Evolutionary conservation across 495 filamentous ascomycete species (phyloP), one percentile per base, ranked within the genome.

Genomic region (Aspergillus campestris): DNA sequence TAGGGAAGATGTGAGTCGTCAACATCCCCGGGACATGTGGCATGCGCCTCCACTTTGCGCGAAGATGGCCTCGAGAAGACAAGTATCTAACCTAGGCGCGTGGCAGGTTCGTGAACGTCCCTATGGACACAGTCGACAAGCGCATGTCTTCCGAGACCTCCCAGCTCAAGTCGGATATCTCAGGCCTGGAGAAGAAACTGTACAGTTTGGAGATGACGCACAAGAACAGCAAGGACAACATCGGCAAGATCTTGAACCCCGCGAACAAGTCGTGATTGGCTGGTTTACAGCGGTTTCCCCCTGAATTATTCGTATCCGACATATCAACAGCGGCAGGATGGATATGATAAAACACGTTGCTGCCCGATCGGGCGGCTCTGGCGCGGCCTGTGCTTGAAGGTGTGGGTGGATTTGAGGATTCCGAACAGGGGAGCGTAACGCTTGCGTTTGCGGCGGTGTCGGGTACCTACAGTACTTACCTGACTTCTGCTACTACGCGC

Each of bases 161-260:
- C 58, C 82, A 86, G 50, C 65, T 89, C 31, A 83, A 88, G 52
- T 67, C 77, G 15, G 89, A 95, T 49, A 77, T 94, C 46, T 70
- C 82, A 43, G 81, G 78, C 39, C 66, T 96, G 45, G 84, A 86
- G 50, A 95, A 95, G 79, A 87, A 90, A 69, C 74, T 95, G 47
- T 80, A 91, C 45, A 97, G 95, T 61, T 78, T 95, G 7, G 94
- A 98, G 71, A 92, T 84, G 45, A 97, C 92, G 40, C 80, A 87
- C 58, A 87, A 94, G 74, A 98, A 96, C 55, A 92, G 89, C 60
- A 77, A 82, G 52, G 81, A 88, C 55, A 86, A 94, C 57, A 78
- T 97, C 50, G 86, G 96, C 63, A 83, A 85, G 64, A 87, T 98
- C 41, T 71, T 90, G 47, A 79, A 77, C 56, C 73, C 77, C 14